Evolutionary conservation across 345 rosid species (phyloP).

Genomic region (Arabidopsis arenosa): DNA sequence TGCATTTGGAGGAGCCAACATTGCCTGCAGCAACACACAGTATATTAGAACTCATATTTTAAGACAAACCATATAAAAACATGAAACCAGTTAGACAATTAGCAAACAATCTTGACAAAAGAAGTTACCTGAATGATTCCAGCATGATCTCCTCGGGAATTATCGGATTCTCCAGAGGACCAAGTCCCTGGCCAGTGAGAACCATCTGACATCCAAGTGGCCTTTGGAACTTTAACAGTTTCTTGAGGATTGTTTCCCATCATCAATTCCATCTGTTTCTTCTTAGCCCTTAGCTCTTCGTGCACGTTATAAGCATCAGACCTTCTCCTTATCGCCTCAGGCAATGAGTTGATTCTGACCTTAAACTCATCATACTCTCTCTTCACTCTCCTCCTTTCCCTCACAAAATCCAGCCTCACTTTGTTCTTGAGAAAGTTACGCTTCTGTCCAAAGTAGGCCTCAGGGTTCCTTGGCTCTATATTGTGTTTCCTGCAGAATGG

Average conservation of each 20-base stretch:
- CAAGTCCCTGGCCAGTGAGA: conserved; percentile 93
- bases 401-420: conserved; percentile 72
- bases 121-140: conserved; percentile 73
- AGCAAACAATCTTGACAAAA: not conserved
- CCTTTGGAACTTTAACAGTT: conserved; percentile 55
- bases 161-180: conserved; percentile 68
- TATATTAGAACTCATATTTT: not conserved
- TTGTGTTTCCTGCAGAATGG: conserved; percentile 79
- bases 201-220: conserved; percentile 90
- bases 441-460: conserved; percentile 76
- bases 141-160: conserved; percentile 78
- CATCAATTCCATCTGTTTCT: conserved; percentile 64
- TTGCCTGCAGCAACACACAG: conserved; percentile 54
- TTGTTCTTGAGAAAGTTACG: conserved; percentile 78
- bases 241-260: conserved; percentile 54
- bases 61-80: not conserved
- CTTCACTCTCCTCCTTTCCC: conserved; percentile 83
- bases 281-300: conserved; percentile 74
- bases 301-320: conserved; percentile 82
- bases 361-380: conserved; percentile 87
- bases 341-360: conserved; percentile 74
- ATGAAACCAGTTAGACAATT: not conserved
- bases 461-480: conserved; percentile 77
- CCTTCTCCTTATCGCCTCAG: conserved; percentile 72
- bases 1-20: conserved; percentile 81